Evolutionary conservation across 139 green algal genomes (phyloP), one percentile per base, ranked within the genome.

Genomic region (Coccomyxa sp.): DNA sequence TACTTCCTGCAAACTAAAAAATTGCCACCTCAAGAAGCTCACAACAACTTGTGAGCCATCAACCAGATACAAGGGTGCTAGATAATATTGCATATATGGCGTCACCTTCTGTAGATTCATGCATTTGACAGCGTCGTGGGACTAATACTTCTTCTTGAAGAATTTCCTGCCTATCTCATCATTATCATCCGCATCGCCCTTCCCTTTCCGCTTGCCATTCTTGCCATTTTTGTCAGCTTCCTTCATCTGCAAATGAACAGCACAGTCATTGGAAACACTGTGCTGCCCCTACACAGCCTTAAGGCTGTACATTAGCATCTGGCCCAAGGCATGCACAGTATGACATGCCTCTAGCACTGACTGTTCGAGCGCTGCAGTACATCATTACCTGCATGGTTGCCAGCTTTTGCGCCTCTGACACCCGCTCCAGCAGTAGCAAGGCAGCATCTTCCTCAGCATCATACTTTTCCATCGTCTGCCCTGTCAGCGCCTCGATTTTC

Each of bases 401-500:
- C 59, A 98, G 87, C 59, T 94, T 88, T 84, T 96, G 92, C 13
- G 95, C 95, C 58, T 98, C 94, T 18, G 81, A 86, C 63, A 98
- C 94, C 57, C 95, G 88, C 90, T 98, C 95, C 71, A 94, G 85
- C 84, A 98, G 85, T 84, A 97, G 60, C 85, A 97, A 83, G 59
- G 95, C 94, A 58, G 87, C 88, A 23, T 94, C 91, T 87, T 85
- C 80, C 83, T 97, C 91, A 0, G 89, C 82, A 13, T 82, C 83
- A 81, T 95, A 98, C 79, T 89, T 79, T 86, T 98, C 93, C 90
- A 99, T 93, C 77, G 95, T 94, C 57, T 93, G 88, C 16, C 91
- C 91, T 27, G 90, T 98, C 66, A 99, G 85, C 84, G 95, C 90
- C 89, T 99, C 97, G 71, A 99, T 98, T 86, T 94, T 95, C 86